Conservation (phyloP, 495 filamentous ascomycete species). For the Podospora pseudocomata region DNA sequence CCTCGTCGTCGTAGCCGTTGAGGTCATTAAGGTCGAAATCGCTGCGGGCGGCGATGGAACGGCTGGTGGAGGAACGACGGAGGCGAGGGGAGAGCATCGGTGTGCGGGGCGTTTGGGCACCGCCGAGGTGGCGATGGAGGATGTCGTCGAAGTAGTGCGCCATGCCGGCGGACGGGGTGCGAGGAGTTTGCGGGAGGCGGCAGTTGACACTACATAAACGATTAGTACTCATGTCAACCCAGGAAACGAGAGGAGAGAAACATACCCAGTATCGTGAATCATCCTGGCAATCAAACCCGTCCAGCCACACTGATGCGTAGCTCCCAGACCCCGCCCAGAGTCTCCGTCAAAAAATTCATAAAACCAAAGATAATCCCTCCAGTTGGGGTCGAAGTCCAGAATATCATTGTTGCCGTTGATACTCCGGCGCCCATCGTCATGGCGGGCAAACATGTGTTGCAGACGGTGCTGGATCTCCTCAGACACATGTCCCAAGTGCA, state of each 20-base stretch:
- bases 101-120: slow-evolving; percentile 34
- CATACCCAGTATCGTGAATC: slow-evolving; percentile 94
- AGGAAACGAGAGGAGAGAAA: slow-evolving; percentile 10
- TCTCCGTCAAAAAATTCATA: slow-evolving; percentile 98
- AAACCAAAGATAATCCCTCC: slow-evolving; percentile 93
- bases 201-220: slow-evolving; percentile 67
- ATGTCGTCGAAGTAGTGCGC: slow-evolving; percentile 94
- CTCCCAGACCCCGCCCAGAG: slow-evolving; percentile 80
- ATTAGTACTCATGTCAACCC: slow-evolving; percentile 16
- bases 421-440: slow-evolving; percentile 79
- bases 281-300: slow-evolving; percentile 94
- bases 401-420: slow-evolving; percentile 77
- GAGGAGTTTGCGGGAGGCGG: slow-evolving; percentile 87
- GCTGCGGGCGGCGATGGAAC: slow-evolving; percentile 83
- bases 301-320: slow-evolving; percentile 96
- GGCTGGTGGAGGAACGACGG: slow-evolving; percentile 75
- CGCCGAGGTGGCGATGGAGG: slow-evolving; percentile 54
- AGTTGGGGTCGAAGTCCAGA: slow-evolving; percentile 85
- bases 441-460: slow-evolving; percentile 82
- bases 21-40: slow-evolving; percentile 57
- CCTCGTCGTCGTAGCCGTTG: slow-evolving; percentile 35
- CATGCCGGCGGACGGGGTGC: slow-evolving; percentile 76
- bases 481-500: slow-evolving; percentile 95
- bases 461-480: slow-evolving; percentile 94
- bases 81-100: slow-evolving; percentile 48